Conservation (phyloP, 2,329 filamentous ascomycete genomes). For the Xylariaceae sp. region DNA sequence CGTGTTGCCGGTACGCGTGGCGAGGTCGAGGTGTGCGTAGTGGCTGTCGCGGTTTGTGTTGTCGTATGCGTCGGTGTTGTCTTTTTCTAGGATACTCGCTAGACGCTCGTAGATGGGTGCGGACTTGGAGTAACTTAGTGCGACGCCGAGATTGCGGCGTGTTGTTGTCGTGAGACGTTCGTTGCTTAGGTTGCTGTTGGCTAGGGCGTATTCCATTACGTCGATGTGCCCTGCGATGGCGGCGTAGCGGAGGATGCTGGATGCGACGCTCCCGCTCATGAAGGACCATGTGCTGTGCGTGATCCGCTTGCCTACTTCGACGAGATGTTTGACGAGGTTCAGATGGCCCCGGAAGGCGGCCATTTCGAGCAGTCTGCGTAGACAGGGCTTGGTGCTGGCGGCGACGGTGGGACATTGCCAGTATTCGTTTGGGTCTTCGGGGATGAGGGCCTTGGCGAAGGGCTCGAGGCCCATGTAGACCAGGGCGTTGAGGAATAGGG, state of each 20-base stretch:
- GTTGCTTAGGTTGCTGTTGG: conserved; percentile 15
- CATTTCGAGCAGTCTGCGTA: conserved; percentile 20
- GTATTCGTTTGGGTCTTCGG: conserved; percentile 20
- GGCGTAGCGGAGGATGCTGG: conserved; percentile 17
- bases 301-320: conserved; percentile 16
- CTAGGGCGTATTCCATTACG: conserved; percentile 18
- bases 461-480: conserved; percentile 21
- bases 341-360: conserved; percentile 18
- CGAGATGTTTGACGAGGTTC: conserved; percentile 17
- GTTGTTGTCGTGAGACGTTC: conserved; percentile 14
- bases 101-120: conserved; percentile 7
- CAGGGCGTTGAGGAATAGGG: conserved; percentile 20
- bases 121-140: conserved; percentile 13
- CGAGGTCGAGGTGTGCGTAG: conserved; percentile 15
- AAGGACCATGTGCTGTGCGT: conserved; percentile 10
- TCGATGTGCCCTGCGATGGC: conserved; percentile 9
- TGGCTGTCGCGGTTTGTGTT: conserved; percentile 11
- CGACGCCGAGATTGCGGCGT: conserved; percentile 14
- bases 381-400: conserved; percentile 18
- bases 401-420: conserved; percentile 21
- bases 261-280: conserved; percentile 17
- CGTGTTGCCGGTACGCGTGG: conserved; percentile 17
- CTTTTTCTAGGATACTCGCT: conserved; percentile 6
- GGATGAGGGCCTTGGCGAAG: conserved; percentile 19
- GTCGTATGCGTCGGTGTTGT: conserved; percentile 12